Conservation (phyloP, 345 rosid species). For the Melaleuca quinquenervia region DNA sequence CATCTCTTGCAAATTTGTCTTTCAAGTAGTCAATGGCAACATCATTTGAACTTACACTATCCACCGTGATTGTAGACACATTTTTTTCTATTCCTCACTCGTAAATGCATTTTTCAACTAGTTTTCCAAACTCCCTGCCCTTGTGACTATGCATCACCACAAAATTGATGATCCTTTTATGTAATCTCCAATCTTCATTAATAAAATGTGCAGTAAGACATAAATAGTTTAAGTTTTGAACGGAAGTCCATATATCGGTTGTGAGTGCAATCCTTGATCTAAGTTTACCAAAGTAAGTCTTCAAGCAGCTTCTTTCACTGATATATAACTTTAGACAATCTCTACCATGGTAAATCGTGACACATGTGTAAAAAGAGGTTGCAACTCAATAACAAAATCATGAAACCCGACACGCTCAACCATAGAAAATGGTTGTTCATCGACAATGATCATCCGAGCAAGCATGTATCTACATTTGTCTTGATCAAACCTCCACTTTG, state of each 20-base stretch:
- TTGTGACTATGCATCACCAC: not conserved
- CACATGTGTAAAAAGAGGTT: not conserved
- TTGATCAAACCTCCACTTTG: too few species aligned
- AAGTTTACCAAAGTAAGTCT: not conserved
- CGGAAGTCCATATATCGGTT: not conserved
- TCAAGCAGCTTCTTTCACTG: not conserved
- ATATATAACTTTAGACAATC: not conserved
- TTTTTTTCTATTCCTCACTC: too few species aligned
- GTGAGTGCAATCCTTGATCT: not conserved
- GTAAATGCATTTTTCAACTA: not conserved
- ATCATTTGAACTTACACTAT: not conserved
- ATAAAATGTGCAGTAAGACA: not conserved
- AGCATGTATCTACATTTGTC: not conserved
- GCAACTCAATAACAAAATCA: not conserved
- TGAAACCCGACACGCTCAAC: not conserved
- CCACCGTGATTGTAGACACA: not conserved
- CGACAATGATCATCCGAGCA: not conserved
- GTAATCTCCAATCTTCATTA: not conserved
- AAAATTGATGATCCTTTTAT: not conserved
- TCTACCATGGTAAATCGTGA: not conserved
- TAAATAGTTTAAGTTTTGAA: not conserved
- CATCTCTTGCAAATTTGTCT: not conserved
- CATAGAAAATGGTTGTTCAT: not conserved
- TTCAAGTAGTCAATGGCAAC: not conserved
- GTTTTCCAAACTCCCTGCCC: not conserved